Conservation (phyloP, 208 protist genomes). For the Novymonas esmeraldas region DNA sequence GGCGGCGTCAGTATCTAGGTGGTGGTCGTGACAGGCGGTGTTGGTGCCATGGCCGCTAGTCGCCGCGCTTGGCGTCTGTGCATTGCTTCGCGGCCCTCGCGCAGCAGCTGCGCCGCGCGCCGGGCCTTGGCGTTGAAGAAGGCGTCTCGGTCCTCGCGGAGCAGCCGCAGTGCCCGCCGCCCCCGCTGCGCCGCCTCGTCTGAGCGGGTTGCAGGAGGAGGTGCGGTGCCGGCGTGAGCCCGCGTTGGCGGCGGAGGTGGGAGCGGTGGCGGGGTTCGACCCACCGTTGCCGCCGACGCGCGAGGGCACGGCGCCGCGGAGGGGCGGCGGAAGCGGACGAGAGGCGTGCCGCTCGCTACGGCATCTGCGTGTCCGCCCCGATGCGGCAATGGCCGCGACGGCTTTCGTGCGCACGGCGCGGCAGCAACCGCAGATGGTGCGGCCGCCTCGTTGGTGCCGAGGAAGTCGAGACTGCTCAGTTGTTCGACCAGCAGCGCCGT, state of each 20-base stretch:
- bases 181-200: slow-evolving; percentile 14
- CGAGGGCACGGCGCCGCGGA: too few relatives aligned
- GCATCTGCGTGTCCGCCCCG: too few relatives aligned
- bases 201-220: background rate
- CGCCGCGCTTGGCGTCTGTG: slow-evolving; percentile 13
- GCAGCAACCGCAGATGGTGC: background rate
- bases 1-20: background rate
- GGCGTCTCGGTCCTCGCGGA: slow-evolving; percentile 26
- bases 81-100: slow-evolving; percentile 16
- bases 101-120: slow-evolving; percentile 26
- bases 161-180: slow-evolving; percentile 14
- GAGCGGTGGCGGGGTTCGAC: too few relatives aligned
- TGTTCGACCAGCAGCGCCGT: slow-evolving; percentile 14
- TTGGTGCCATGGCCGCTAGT: background rate
- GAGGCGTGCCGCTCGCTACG: too few relatives aligned
- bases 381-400: too few relatives aligned
- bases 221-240: too few relatives aligned
- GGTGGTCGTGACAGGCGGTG: background rate
- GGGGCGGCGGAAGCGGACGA: too few relatives aligned
- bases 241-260: too few relatives aligned
- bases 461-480: slow-evolving; percentile 16
- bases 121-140: slow-evolving; percentile 29
- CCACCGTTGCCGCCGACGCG: too few relatives aligned
- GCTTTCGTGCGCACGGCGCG: too few relatives aligned
- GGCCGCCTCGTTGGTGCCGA: background rate